These are phyloP conservation scores for Cercospora brassicicola DNA, from an alignment of 2,329 filamentous ascomycete genomes.

Conservation along the genomic window DNA sequence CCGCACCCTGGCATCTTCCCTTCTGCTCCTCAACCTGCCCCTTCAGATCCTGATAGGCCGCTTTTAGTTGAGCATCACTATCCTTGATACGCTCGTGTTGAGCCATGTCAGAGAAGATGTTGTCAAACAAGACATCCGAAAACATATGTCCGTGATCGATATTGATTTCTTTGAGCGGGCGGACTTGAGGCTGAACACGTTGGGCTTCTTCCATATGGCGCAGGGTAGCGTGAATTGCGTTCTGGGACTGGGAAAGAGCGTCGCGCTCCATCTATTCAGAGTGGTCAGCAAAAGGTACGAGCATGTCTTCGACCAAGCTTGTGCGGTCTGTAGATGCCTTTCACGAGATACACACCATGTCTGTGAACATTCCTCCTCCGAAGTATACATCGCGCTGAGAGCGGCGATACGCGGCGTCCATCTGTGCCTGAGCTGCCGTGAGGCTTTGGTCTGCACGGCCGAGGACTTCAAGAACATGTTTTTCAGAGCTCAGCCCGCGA, in stretches of 20 bases:
- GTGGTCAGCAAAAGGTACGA: neutral
- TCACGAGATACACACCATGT: constrained; percentile 41
- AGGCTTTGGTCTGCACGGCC: constrained; percentile 44
- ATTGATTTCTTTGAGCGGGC: constrained; percentile 23
- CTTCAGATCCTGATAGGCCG: constrained; percentile 28
- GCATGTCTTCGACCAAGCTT: neutral
- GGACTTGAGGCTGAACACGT: constrained; percentile 30
- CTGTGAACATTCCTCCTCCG: constrained; percentile 47
- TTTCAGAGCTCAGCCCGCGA: constrained; percentile 43
- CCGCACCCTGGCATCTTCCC: constrained; percentile 18
- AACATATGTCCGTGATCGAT: constrained; percentile 36
- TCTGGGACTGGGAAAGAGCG: constrained; percentile 52
- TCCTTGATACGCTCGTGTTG: constrained; percentile 35
- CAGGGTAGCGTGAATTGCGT: constrained; percentile 34
- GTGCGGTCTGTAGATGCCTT: neutral
- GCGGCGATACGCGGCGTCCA: constrained; percentile 47
- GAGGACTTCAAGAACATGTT: constrained; percentile 41
- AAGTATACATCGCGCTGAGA: constrained; percentile 54
- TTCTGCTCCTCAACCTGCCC: constrained; percentile 27
- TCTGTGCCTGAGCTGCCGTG: constrained; percentile 39
- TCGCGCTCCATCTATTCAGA: constrained; percentile 50
- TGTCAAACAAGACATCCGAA: constrained; percentile 37
- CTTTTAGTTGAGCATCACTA: constrained; percentile 27
- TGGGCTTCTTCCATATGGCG: constrained; percentile 31
- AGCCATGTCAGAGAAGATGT: constrained; percentile 35